phyloP scores from a whole-genome alignment of 495 filamentous ascomycete species.

The Amniculicola lignicola region DNA sequence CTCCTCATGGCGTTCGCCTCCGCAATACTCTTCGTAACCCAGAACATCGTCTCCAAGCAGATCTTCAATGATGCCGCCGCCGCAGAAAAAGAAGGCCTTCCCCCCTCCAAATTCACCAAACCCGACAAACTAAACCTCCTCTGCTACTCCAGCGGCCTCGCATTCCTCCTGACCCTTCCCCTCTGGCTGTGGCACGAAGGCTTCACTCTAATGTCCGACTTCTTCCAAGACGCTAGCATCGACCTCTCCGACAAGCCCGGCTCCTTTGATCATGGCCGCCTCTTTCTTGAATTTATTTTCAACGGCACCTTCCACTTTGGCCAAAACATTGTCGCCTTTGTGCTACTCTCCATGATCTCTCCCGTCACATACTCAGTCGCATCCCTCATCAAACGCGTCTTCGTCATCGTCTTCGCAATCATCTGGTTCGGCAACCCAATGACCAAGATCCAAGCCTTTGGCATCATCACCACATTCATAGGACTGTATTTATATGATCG shows the following conservation, averaged over 20 bases:
- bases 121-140: slow-evolving; percentile 95
- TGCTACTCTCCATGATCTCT: slow-evolving; percentile 84
- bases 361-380: slow-evolving; percentile 98
- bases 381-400: slow-evolving; percentile 91
- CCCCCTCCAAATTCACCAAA: slow-evolving; percentile 59
- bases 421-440: slow-evolving; percentile 92
- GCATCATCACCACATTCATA: slow-evolving; percentile 84
- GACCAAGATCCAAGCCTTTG: slow-evolving; percentile 74
- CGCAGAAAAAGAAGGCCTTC: slow-evolving; percentile 65
- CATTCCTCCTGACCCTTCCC: slow-evolving; percentile 84
- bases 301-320: slow-evolving; percentile 97
- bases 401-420: slow-evolving; percentile 92
- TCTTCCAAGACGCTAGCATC: slow-evolving; percentile 62
- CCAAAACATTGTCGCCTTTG: slow-evolving; percentile 92
- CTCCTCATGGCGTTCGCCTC: slow-evolving; percentile 82
- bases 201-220: slow-evolving; percentile 67
- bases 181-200: slow-evolving; percentile 94
- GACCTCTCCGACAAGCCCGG: slow-evolving; percentile 58
- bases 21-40: slow-evolving; percentile 92
- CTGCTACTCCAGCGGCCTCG: slow-evolving; percentile 90
- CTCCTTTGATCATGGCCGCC: slow-evolving; percentile 71
- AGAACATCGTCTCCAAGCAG: slow-evolving; percentile 98
- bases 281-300: slow-evolving; percentile 85
- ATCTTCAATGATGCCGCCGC: slow-evolving; percentile 94
- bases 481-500: slow-evolving; percentile 96